These are phyloP conservation scores for Arabidopsis thaliana DNA, from an alignment of 345 rosid species.

Conservation along the genomic window DNA sequence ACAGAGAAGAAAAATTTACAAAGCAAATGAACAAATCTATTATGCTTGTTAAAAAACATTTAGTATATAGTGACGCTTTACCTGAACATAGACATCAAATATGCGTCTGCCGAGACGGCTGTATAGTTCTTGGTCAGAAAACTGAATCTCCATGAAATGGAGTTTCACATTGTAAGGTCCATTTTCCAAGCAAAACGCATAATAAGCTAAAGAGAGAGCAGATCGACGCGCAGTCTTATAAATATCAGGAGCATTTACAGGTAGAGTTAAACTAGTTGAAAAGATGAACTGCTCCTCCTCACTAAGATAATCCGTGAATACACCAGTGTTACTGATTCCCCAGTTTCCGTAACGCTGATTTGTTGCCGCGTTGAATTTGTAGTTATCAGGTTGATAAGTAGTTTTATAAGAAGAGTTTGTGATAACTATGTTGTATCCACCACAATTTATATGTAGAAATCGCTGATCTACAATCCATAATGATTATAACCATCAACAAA, in stretches of 20 bases:
- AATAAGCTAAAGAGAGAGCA: conserved; percentile 64
- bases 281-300: neutral
- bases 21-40: neutral
- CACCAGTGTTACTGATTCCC: conserved; percentile 43
- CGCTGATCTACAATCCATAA: conserved; percentile 21
- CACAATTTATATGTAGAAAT: conserved; percentile 36
- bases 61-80: neutral
- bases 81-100: conserved; percentile 70
- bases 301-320: neutral
- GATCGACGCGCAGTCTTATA: conserved; percentile 61
- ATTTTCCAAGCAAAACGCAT: conserved; percentile 62
- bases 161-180: conserved; percentile 68
- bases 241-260: conserved; percentile 34
- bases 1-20: neutral
- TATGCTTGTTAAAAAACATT: neutral
- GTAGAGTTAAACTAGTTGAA: neutral
- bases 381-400: conserved; percentile 33
- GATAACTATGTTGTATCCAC: neutral
- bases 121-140: conserved; percentile 50
- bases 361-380: neutral
- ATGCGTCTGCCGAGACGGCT: conserved; percentile 61
- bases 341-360: conserved; percentile 6
- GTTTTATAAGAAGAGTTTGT: neutral
- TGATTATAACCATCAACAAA: neutral
- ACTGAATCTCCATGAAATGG: conserved; percentile 68